Percentiles rank a stretch among this genome's conserved stretches.
Conservation (phyloP, 116 monocot genomes). For the Cymodocea nodosa region DNA sequence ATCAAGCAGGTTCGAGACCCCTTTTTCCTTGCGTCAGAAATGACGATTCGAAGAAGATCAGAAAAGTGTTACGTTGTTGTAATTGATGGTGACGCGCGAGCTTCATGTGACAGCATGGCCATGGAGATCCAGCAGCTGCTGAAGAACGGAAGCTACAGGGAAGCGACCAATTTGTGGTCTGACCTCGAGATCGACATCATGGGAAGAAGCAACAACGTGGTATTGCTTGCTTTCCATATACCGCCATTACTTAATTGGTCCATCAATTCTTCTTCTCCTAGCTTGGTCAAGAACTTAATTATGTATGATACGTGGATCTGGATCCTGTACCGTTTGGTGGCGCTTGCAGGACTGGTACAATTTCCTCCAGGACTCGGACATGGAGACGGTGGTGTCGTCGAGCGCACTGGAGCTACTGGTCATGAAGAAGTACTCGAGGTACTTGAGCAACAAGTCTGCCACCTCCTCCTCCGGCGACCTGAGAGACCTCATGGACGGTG, state of each 20-base stretch:
- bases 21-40: neutral
- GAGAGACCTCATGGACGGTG: slow-evolving; percentile 65
- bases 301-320: too few relatives aligned
- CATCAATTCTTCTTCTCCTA: too few relatives aligned
- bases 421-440: slow-evolving; percentile 39
- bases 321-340: too few relatives aligned
- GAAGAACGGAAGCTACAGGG: slow-evolving; percentile 19
- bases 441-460: slow-evolving; percentile 30
- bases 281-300: too few relatives aligned
- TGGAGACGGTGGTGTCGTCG: slow-evolving; percentile 21
- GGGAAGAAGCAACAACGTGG: slow-evolving; percentile 34
- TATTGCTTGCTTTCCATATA: slow-evolving; percentile 7
- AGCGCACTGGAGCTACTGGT: slow-evolving; percentile 1
- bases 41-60: too few relatives aligned
- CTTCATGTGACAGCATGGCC: slow-evolving; percentile 32
- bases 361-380: slow-evolving; percentile 44
- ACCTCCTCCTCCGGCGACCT: slow-evolving; percentile 8
- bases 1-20: slow-evolving; percentile 38
- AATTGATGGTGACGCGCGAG: too few relatives aligned
- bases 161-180: slow-evolving; percentile 49
- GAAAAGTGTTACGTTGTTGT: too few relatives aligned
- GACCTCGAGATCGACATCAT: slow-evolving; percentile 37
- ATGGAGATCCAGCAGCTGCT: slow-evolving; percentile 43
- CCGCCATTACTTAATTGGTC: too few relatives aligned
- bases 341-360: slow-evolving; percentile 70